phyloP scores from a whole-genome alignment of 768 basidiomycete species.

The Boletus vinaceobasis region DNA sequence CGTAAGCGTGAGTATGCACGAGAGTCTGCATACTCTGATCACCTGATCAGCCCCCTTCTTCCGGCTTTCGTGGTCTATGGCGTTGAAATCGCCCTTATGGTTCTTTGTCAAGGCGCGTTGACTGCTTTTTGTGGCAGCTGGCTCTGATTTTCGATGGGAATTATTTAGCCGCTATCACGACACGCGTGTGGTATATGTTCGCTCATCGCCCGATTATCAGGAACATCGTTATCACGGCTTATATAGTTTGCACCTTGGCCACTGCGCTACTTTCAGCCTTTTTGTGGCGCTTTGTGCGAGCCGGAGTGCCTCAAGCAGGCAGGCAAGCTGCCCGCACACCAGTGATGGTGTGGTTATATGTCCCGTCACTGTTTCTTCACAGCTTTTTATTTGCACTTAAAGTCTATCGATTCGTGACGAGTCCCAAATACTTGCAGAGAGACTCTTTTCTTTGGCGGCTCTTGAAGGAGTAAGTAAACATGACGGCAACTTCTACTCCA shows the following conservation, averaged over 20 bases:
- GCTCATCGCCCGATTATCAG: background rate
- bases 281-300: background rate
- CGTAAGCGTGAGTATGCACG: constrained; percentile 1
- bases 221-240: background rate
- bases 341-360: constrained; percentile 3
- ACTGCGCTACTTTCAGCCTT: background rate
- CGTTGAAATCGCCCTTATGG: background rate
- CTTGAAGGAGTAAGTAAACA: constrained; percentile 17
- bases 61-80: background rate
- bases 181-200: constrained; percentile 23
- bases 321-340: background rate
- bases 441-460: constrained; percentile 11
- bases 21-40: background rate
- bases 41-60: background rate
- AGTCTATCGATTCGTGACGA: constrained; percentile 10
- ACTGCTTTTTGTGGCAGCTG: background rate
- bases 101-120: constrained; percentile 17
- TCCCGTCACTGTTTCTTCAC: constrained; percentile 14
- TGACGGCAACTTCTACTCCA: background rate
- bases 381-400: constrained; percentile 15
- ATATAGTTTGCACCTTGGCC: background rate
- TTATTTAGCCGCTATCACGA: constrained; percentile 9
- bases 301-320: background rate
- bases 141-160: background rate
- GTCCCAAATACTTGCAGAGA: constrained; percentile 1